These are phyloP conservation scores for Paraleonurus japonicus DNA, from an alignment of 257 asterid species.

Conservation along the genomic window DNA sequence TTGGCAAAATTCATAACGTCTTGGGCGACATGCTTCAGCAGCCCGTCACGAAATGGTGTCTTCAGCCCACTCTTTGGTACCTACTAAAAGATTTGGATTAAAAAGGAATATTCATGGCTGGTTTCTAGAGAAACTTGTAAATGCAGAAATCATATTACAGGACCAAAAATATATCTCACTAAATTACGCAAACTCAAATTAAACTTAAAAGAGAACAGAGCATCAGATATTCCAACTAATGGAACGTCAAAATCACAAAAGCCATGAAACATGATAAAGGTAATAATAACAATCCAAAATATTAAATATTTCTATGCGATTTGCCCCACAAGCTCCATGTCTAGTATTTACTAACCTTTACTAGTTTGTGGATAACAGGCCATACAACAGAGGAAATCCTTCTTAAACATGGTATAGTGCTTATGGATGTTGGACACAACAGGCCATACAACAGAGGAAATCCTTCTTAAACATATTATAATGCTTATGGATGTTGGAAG, in stretches of 20 bases:
- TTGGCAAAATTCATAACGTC: constrained; percentile 81
- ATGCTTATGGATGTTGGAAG: no score
- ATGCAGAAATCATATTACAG: background rate
- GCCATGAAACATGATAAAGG: background rate
- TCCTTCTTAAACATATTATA: no score
- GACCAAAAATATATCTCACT: background rate
- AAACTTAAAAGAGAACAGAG: background rate
- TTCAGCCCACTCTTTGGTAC: constrained; percentile 78
- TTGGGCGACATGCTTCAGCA: constrained; percentile 93
- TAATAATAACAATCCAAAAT: background rate
- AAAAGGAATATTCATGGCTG: constrained; percentile 7
- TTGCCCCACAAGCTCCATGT: no score
- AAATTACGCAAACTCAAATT: background rate
- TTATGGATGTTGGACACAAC: no score
- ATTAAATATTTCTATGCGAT: background rate
- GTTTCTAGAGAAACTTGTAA: background rate
- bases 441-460: no score
- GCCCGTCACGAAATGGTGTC: constrained; percentile 97
- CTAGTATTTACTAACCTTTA: no score
- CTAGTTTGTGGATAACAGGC: no score
- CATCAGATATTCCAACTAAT: background rate
- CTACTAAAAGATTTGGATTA: constrained; percentile 40
- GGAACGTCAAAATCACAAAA: background rate
- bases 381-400: no score
- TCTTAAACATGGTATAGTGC: no score